Conservation (phyloP, 73 alveolate genomes). For the Tetrahymena malaccensis region DNA sequence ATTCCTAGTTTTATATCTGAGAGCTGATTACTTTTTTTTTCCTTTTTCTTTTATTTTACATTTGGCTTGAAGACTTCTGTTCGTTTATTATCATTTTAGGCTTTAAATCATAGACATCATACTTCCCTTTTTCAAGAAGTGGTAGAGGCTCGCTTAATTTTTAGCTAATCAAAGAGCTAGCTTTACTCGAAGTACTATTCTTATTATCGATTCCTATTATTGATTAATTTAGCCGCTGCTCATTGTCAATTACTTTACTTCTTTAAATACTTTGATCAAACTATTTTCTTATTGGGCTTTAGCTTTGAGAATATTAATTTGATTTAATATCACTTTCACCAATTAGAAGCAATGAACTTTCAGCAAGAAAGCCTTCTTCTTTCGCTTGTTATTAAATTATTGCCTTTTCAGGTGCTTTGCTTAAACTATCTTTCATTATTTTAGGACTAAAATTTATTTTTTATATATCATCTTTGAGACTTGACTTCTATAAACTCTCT, state of each 20-base stretch:
- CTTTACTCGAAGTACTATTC: background rate
- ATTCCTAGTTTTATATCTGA: background rate
- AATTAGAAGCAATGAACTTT: background rate
- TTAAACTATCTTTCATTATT: background rate
- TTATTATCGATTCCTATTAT: background rate
- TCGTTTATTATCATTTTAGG: background rate
- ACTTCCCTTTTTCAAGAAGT: background rate
- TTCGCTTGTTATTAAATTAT: background rate
- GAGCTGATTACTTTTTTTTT: background rate
- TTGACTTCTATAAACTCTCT: background rate
- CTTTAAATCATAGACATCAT: background rate
- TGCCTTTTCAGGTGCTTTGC: background rate
- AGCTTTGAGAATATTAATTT: background rate
- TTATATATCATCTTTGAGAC: background rate
- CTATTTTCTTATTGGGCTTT: background rate
- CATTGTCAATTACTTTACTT: background rate
- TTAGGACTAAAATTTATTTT: background rate
- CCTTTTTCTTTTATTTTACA: background rate
- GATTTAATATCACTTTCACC: background rate
- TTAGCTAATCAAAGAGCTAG: background rate
- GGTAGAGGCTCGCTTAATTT: background rate
- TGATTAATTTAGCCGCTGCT: background rate
- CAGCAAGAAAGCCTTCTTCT: background rate
- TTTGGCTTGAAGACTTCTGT: background rate
- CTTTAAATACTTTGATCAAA: background rate